phyloP scores from a whole-genome alignment of 192 early-diverging fungal genomes.

The Ambispora gerdemannii region DNA sequence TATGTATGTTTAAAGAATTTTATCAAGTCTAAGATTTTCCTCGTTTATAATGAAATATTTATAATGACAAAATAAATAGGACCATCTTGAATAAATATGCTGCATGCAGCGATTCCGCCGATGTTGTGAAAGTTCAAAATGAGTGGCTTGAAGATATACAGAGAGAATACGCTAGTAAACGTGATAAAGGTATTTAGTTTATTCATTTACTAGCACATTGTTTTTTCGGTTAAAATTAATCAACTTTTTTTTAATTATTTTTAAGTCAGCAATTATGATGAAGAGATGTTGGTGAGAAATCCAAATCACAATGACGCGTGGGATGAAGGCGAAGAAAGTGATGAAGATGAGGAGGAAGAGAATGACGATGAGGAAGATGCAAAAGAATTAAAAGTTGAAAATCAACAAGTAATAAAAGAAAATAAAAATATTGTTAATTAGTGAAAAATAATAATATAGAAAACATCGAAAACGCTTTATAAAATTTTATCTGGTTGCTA shows the following conservation, averaged over 20 bases:
- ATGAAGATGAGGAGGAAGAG: constrained; percentile 29
- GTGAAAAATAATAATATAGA: too few relatives aligned
- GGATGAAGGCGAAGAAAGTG: constrained; percentile 16
- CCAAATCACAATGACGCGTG: constrained; percentile 49
- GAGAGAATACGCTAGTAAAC: constrained; percentile 54
- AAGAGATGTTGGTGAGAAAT: constrained; percentile 50
- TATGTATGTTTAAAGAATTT: constrained; percentile 40
- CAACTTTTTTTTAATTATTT: not conserved
- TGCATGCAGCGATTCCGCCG: constrained; percentile 67
- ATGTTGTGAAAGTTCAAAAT: constrained; percentile 73
- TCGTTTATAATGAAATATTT: constrained; percentile 8
- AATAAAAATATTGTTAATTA: too few relatives aligned
- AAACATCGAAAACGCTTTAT: too few relatives aligned
- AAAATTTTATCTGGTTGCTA: too few relatives aligned
- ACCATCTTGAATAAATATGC: constrained; percentile 73
- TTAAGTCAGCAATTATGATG: constrained; percentile 39
- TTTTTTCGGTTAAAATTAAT: constrained; percentile 24
- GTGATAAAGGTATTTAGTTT: constrained; percentile 34
- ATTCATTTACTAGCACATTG: not conserved
- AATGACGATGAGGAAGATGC: constrained; percentile 38
- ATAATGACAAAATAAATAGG: constrained; percentile 35
- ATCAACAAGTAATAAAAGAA: too few relatives aligned
- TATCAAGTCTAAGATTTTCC: too few relatives aligned
- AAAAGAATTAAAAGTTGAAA: too few relatives aligned
- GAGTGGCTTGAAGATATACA: constrained; percentile 78